Evolutionary conservation across 768 basidiomycete genomes (phyloP), one percentile per base, ranked within the genome.

Genomic region (Phylloporus rhodoxanthus): DNA sequence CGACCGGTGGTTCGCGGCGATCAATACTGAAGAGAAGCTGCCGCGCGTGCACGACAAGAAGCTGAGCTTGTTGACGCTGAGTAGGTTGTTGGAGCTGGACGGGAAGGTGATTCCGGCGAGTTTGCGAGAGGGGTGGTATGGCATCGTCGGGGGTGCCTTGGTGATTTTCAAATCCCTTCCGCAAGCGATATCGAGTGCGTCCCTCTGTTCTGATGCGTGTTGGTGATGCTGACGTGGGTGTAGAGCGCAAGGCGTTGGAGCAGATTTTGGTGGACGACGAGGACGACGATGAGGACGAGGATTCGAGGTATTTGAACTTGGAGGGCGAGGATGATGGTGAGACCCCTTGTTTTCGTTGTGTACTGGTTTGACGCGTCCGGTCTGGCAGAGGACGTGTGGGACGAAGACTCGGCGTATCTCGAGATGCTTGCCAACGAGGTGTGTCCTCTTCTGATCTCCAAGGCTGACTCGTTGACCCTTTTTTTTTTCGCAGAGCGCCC

Each of bases 11-110:
- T 92, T 93, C 63, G 76, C 68, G 10, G 80, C 81, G 10, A 86
- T 91, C 67, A 82, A 81, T 50, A 61, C 55, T 32, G 71, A 75
- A 14, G 72, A 65, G 21, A 76, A 74, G 42, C 75, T 92, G 30
- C 87, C 89, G 11, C 80, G 91, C 17, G 90, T 95, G 38, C 91
- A 95, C 62, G 91, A 94, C 70, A 91, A 92, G 77, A 91, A 86
- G 68, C 71, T 94, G 50, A 81, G 79, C 57, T 80, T 93, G 48
- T 64, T 88, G 50, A 81, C 91, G 9, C 65, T 94, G 49, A 87
- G 84, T 54, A 81, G 82, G 39, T 68, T 93, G 51, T 71, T 95
- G 61, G 88, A 91, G 68, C 70, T 90, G 67, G 73, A 81, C 11
- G 76, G 78, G 2, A 63, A 65, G 8, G 63, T 61, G 42, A 74